These are phyloP conservation scores for Fusarium incarnatum DNA, from an alignment of 2,329 filamentous ascomycete species.

Conservation along the genomic window DNA sequence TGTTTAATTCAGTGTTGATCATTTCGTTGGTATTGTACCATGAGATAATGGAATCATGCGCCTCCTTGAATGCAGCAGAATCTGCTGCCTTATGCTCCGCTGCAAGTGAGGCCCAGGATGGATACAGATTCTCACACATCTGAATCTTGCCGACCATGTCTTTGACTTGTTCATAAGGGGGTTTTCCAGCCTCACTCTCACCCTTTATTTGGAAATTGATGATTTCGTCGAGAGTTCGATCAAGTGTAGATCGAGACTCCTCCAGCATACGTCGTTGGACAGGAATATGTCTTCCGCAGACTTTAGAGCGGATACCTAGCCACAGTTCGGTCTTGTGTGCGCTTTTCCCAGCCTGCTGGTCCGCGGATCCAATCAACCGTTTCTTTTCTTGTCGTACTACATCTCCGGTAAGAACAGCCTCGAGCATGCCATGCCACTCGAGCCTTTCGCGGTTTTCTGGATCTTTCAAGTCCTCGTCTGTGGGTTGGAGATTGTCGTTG, in stretches of 20 bases:
- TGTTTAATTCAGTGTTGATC: conserved; percentile 93
- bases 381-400: conserved; percentile 99
- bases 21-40: conserved; percentile 98
- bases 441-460: conserved; percentile 88
- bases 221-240: conserved; percentile 84
- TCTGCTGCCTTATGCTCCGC: conserved; percentile 79
- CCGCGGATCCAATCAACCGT: conserved; percentile 82
- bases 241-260: conserved; percentile 79
- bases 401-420: conserved; percentile 93
- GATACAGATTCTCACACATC: conserved; percentile 86
- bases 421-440: conserved; percentile 98
- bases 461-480: conserved; percentile 88
- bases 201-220: conserved; percentile 95
- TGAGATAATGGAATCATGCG: conserved; percentile 88
- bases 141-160: conserved; percentile 93
- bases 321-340: conserved; percentile 86
- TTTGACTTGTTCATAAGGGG: conserved; percentile 86
- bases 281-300: conserved; percentile 84
- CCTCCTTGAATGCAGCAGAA: conserved; percentile 81
- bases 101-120: conserved; percentile 80
- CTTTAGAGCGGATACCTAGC: conserved; percentile 86
- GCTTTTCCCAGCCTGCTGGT: conserved; percentile 67
- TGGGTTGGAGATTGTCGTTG: conserved; percentile 88
- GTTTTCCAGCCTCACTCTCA: conserved; percentile 89
- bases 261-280: conserved; percentile 90